phyloP scores from a whole-genome alignment of 2,329 filamentous ascomycete genomes.

The Sporothrix dimorphospora region DNA sequence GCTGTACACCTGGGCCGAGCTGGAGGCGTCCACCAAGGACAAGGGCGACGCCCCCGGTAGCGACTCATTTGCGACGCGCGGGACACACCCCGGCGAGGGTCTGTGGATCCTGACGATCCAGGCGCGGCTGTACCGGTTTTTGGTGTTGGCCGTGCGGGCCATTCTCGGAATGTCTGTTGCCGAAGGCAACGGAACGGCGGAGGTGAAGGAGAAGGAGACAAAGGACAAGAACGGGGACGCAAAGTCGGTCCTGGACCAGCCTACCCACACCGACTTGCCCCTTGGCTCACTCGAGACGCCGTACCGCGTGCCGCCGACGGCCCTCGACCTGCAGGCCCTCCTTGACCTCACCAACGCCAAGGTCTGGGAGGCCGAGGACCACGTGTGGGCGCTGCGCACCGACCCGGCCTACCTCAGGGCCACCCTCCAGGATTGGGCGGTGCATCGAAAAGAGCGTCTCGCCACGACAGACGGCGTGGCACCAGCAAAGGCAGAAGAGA shows the following conservation, averaged over 20 bases:
- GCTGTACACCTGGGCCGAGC: constrained; percentile 30
- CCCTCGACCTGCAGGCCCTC: constrained; percentile 26
- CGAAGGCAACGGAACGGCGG: neutral
- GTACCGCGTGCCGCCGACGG: constrained; percentile 26
- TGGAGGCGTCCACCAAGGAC: constrained; percentile 12
- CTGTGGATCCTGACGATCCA: constrained; percentile 33
- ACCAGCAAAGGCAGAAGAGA: neutral
- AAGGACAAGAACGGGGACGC: neutral
- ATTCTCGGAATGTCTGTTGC: neutral
- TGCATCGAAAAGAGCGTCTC: constrained; percentile 30
- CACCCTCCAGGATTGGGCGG: constrained; percentile 24
- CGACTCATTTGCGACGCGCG: constrained; percentile 31
- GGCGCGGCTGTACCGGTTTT: constrained; percentile 30
- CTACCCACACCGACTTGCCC: constrained; percentile 11
- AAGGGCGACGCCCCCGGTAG: neutral
- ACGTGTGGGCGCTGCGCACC: constrained; percentile 33
- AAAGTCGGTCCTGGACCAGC: neutral
- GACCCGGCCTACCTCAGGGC: constrained; percentile 32
- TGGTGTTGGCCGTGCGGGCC: constrained; percentile 20
- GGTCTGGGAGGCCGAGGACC: constrained; percentile 30
- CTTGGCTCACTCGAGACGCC: constrained; percentile 28
- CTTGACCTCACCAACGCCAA: constrained; percentile 29
- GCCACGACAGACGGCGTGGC: neutral
- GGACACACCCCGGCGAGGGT: constrained; percentile 33
- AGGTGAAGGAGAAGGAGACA: neutral